Conservation (phyloP, 1,139 yeast genomes). For the Kurtzmaniella quercitrusa region DNA sequence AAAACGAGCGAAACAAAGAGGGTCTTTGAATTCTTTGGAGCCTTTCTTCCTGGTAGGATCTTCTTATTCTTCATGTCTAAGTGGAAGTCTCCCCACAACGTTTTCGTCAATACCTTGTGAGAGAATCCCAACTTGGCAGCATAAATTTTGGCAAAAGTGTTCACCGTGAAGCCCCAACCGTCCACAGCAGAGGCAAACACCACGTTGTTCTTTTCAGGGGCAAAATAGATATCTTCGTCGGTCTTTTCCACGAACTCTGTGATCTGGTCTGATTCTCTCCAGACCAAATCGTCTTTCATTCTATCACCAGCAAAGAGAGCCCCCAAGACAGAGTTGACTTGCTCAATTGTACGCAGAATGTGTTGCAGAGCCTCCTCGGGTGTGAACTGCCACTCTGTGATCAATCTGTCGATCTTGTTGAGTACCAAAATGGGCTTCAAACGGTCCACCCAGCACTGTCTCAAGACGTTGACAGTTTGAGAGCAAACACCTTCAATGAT, state of each 20-base stretch:
- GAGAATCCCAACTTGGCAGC: conserved; percentile 84
- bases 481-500: conserved; percentile 98
- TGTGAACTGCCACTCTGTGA: conserved; percentile 75
- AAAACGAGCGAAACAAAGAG: conserved; percentile 82
- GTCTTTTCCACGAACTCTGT: conserved; percentile 64
- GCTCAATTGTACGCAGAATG: conserved; percentile 74
- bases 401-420: conserved; percentile 86
- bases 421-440: conserved; percentile 86
- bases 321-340: conserved; percentile 92
- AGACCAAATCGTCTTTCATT: conserved; percentile 81
- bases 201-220: conserved; percentile 88
- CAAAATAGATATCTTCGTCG: conserved; percentile 82
- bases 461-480: conserved; percentile 88
- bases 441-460: conserved; percentile 95
- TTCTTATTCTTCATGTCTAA: conserved; percentile 87
- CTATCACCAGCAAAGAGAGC: conserved; percentile 91
- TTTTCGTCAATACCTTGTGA: conserved; percentile 70
- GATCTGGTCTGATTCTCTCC: conserved; percentile 62
- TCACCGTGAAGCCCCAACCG: conserved; percentile 95
- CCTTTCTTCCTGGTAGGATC: conserved; percentile 58
- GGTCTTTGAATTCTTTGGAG: conserved; percentile 56
- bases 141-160: conserved; percentile 84
- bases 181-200: conserved; percentile 92
- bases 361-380: conserved; percentile 86
- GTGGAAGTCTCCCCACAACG: conserved; percentile 95